Percentiles rank a stretch among this genome's conserved stretches.
Evolutionary conservation across 148 eudicot species (phyloP).

Genomic region (Chenopodium album): DNA sequence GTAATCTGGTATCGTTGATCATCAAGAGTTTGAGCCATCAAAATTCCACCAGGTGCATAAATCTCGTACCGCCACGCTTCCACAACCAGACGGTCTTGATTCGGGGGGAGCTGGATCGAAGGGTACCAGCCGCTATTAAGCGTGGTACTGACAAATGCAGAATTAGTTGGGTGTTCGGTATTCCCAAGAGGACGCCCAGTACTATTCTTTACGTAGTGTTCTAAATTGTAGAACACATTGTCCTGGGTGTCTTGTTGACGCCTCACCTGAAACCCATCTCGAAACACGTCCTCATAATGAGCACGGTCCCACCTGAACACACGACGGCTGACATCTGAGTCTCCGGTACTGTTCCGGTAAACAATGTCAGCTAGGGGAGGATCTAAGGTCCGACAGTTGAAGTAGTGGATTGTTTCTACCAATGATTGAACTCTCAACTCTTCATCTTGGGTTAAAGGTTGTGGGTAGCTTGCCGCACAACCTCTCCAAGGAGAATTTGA

Average conservation of each 20-base stretch:
- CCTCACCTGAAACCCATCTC: constrained; percentile 16
- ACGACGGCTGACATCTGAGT: constrained; percentile 14
- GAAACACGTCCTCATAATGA: not conserved
- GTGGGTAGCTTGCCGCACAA: constrained; percentile 13
- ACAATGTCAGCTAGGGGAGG: constrained; percentile 2
- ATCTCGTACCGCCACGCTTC: constrained; percentile 26
- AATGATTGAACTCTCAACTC: not conserved
- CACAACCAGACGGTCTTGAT: not conserved
- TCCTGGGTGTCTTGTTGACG: constrained; percentile 14
- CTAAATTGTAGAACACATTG: constrained; percentile 9
- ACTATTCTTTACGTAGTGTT: constrained; percentile 5
- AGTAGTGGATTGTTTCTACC: not conserved
- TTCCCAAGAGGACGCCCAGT: constrained; percentile 17
- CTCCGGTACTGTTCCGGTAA: constrained; percentile 2
- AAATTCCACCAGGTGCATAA: constrained; percentile 32
- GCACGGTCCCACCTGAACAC: constrained; percentile 19
- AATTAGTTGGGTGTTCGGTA: constrained; percentile 1
- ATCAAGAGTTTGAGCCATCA: constrained; percentile 21
- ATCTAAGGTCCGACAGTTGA: constrained; percentile 1
- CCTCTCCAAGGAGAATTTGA: constrained; percentile 13
- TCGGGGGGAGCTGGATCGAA: not conserved
- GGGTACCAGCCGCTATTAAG: constrained; percentile 23
- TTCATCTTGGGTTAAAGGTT: not conserved
- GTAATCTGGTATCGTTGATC: not conserved
- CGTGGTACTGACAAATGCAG: constrained; percentile 27